A percentile compares a stretch with the other conserved stretches of the same genome.
These are phyloP conservation scores for Euphorbia corollata DNA, from an alignment of 441 rosid species.

Conservation along the genomic window DNA sequence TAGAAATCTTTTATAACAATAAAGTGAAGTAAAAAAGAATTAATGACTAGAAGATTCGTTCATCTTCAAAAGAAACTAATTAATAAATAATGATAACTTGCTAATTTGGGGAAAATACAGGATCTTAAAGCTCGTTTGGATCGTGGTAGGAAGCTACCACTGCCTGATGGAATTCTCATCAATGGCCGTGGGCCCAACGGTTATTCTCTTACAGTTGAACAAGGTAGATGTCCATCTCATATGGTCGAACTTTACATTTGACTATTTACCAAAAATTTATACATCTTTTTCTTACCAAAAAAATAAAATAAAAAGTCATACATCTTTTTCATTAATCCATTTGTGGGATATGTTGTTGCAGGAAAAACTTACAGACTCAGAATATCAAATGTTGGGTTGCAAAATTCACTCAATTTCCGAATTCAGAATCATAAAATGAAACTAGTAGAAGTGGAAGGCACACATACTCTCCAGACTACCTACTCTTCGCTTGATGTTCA, in stretches of 20 bases:
- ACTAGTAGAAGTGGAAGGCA: conserved; percentile 90
- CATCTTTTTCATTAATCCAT: neutral
- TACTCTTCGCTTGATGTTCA: conserved; percentile 78
- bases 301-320: too few relatives aligned
- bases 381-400: conserved; percentile 82
- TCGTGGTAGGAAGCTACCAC: conserved; percentile 48
- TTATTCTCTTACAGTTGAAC: conserved; percentile 54
- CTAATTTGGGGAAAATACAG: conserved; percentile 24
- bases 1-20: neutral
- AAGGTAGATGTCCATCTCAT: conserved; percentile 33
- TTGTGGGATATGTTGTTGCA: conserved; percentile 17
- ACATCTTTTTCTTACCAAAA: too few relatives aligned
- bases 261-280: too few relatives aligned
- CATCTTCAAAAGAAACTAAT: too few relatives aligned
- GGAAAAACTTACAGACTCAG: conserved; percentile 84
- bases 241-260: too few relatives aligned
- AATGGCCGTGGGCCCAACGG: conserved; percentile 77
- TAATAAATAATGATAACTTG: too few relatives aligned
- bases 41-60: too few relatives aligned
- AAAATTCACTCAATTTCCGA: conserved; percentile 65
- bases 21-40: too few relatives aligned
- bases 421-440: conserved; percentile 76
- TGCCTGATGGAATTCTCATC: conserved; percentile 75
- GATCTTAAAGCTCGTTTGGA: conserved; percentile 48
- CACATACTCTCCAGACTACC: conserved; percentile 69